Evolutionary conservation across 352 stramenopile species (phyloP).

Genomic region (Pythium inflatum): DNA sequence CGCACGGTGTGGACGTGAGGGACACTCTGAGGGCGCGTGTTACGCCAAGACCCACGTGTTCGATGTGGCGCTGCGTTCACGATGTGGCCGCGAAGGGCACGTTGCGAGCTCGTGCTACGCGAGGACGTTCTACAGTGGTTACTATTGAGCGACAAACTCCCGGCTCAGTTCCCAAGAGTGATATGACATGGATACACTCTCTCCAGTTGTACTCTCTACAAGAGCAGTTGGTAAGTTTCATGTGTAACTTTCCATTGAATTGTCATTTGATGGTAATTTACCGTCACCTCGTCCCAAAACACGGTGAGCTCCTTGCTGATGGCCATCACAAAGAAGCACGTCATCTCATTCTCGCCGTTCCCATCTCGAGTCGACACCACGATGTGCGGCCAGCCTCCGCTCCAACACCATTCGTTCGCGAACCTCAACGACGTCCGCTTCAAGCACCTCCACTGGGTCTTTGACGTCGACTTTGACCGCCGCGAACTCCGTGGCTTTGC

Average conservation of each 20-base stretch:
- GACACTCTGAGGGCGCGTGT: too few relatives aligned
- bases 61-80: too few relatives aligned
- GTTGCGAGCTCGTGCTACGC: not conserved
- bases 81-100: too few relatives aligned
- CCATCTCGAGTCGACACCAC: too few relatives aligned
- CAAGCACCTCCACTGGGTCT: slow-evolving; percentile 87
- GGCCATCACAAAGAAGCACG: not conserved
- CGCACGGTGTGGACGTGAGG: too few relatives aligned
- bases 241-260: not conserved
- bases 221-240: not conserved
- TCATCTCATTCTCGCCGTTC: too few relatives aligned
- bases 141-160: not conserved
- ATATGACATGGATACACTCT: not conserved
- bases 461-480: slow-evolving; percentile 85
- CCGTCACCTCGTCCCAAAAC: not conserved
- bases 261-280: too few relatives aligned
- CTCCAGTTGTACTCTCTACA: too few relatives aligned
- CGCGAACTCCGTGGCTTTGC: slow-evolving; percentile 75
- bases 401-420: slow-evolving; percentile 75
- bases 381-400: slow-evolving; percentile 27
- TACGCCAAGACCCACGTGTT: too few relatives aligned
- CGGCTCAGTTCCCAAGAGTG: too few relatives aligned
- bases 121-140: not conserved
- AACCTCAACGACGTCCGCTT: slow-evolving; percentile 85
- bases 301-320: slow-evolving; percentile 3